Percentiles rank a stretch among this genome's conserved stretches.
Evolutionary conservation across 306 rosid genomes (phyloP).

Genomic region (Cercis canadensis): DNA sequence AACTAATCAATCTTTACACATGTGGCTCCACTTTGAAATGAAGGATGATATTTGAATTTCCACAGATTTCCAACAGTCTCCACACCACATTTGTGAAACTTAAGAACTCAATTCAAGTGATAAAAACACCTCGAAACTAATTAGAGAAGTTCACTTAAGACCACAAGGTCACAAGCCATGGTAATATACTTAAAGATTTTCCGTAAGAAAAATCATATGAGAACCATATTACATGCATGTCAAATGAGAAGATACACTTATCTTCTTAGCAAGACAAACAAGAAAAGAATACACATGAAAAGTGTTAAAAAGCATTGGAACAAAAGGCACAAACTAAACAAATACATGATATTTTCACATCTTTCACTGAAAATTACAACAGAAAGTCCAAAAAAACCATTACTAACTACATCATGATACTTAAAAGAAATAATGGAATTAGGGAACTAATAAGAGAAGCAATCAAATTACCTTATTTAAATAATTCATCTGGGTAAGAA

Average conservation of each 20-base stretch:
- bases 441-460: conserved; percentile 7
- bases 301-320: conserved; percentile 12
- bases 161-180: neutral
- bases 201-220: neutral
- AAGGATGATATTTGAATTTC: conserved; percentile 11
- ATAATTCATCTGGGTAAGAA: conserved; percentile 99
- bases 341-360: conserved; percentile 17
- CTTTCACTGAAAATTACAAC: conserved; percentile 10
- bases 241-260: conserved; percentile 25
- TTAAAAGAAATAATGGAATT: conserved; percentile 3
- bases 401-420: neutral
- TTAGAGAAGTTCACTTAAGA: conserved; percentile 20
- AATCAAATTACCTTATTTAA: conserved; percentile 76
- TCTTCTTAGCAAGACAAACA: conserved; percentile 30
- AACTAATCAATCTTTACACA: too few species aligned
- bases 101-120: conserved; percentile 3
- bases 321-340: conserved; percentile 24
- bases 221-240: conserved; percentile 27
- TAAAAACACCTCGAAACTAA: conserved; percentile 5
- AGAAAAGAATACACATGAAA: conserved; percentile 2
- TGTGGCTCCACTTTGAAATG: neutral
- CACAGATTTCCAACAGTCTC: conserved; percentile 1
- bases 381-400: neutral
- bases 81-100: conserved; percentile 8
- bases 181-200: conserved; percentile 1